Percentiles rank a stretch among this genome's conserved stretches.
Evolutionary conservation across 306 rosid genomes (phyloP).

Genomic region (Quillaja saponaria): DNA sequence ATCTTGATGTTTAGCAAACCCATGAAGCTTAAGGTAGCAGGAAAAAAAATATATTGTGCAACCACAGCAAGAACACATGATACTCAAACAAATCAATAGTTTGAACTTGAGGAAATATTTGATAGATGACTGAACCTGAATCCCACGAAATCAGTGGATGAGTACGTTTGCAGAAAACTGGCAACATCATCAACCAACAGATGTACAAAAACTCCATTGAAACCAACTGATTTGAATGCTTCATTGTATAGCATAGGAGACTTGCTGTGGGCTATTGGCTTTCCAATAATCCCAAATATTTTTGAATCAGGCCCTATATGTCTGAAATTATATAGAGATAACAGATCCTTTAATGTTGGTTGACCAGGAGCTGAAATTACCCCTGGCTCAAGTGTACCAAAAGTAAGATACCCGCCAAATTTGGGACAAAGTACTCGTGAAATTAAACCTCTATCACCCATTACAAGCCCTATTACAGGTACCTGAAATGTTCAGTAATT

Average conservation of each 20-base stretch:
- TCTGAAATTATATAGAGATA: conserved; percentile 69
- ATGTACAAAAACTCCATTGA: conserved; percentile 70
- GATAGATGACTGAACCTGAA: conserved; percentile 67
- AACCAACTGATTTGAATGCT: conserved; percentile 74
- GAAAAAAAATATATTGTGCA: not conserved
- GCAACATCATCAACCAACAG: conserved; percentile 83
- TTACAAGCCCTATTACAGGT: conserved; percentile 85
- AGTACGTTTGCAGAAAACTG: conserved; percentile 69
- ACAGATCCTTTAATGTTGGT: conserved; percentile 78
- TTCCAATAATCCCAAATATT: conserved; percentile 87
- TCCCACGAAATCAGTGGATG: conserved; percentile 78
- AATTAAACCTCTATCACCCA: conserved; percentile 87
- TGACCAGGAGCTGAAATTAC: conserved; percentile 94
- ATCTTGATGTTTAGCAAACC: conserved; percentile 13
- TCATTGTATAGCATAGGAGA: conserved; percentile 69
- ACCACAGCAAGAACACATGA: conserved; percentile 23
- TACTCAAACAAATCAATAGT: not conserved
- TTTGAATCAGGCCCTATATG: conserved; percentile 70
- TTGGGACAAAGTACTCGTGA: conserved; percentile 85
- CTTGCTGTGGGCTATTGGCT: conserved; percentile 92
- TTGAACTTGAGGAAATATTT: not conserved
- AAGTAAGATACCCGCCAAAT: conserved; percentile 88
- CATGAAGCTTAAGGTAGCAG: conserved; percentile 22
- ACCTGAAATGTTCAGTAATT: conserved; percentile 58
- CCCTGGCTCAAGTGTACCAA: conserved; percentile 77